These are phyloP conservation scores for Blastobotrys robertii DNA, from an alignment of 805 yeast genomes.

Conservation along the genomic window DNA sequence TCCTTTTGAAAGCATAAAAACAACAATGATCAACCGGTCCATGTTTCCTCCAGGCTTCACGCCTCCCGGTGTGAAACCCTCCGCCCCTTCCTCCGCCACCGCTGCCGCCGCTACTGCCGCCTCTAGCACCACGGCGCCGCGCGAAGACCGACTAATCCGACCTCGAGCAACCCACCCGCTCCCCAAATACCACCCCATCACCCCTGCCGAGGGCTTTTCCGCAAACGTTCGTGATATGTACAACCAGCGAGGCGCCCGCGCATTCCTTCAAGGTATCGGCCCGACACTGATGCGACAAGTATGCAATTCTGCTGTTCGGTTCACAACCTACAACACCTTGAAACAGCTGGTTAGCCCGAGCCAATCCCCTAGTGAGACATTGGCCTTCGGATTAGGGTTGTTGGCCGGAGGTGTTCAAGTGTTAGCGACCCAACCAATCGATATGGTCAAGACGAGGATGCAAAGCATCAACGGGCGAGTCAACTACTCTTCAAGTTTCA, in stretches of 20 bases:
- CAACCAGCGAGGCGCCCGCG: constrained; percentile 57
- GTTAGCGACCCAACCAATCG: constrained; percentile 77
- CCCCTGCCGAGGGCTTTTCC: constrained; percentile 10
- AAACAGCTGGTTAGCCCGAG: constrained; percentile 41
- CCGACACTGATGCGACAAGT: constrained; percentile 80
- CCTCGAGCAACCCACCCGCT: not conserved
- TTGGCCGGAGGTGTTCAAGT: constrained; percentile 66
- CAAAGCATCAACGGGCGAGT: constrained; percentile 44
- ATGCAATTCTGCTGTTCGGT: constrained; percentile 70
- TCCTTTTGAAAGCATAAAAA: constrained; percentile 63
- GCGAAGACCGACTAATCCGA: not conserved
- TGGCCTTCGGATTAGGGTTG: constrained; percentile 41
- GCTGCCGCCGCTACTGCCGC: no score
- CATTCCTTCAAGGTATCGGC: constrained; percentile 72
- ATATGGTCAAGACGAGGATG: constrained; percentile 77
- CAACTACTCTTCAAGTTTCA: constrained; percentile 27
- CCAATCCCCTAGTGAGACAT: constrained; percentile 10
- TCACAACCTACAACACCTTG: constrained; percentile 69
- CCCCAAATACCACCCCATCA: not conserved
- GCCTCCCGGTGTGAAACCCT: not conserved
- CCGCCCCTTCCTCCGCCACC: not conserved
- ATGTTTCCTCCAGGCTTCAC: constrained; percentile 1
- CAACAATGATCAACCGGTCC: constrained; percentile 20
- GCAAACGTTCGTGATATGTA: constrained; percentile 47
- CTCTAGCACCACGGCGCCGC: not conserved